phyloP scores from a whole-genome alignment of 495 filamentous ascomycete species.

The Penicillium diatomitis region DNA sequence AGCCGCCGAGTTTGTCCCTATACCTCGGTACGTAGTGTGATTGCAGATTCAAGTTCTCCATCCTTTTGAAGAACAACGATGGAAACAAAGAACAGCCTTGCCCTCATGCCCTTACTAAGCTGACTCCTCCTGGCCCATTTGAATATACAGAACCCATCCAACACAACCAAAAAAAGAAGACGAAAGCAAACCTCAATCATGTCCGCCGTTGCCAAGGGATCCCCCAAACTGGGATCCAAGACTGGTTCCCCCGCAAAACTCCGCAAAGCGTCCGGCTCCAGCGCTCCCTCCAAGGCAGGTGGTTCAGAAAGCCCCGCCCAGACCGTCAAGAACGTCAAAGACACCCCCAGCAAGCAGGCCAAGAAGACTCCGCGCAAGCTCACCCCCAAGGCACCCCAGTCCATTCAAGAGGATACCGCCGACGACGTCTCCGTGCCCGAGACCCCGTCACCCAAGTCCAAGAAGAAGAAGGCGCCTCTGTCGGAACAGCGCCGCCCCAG shows the following conservation, averaged over 20 bases:
- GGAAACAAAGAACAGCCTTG: too few relatives aligned
- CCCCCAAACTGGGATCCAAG: slow-evolving; percentile 19
- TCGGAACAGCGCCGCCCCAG: slow-evolving; percentile 24
- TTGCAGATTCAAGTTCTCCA: too few relatives aligned
- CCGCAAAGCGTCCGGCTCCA: slow-evolving; percentile 38
- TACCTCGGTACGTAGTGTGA: too few relatives aligned
- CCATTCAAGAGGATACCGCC: slow-evolving; percentile 12
- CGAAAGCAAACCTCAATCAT: slow-evolving; percentile 5
- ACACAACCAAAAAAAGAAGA: too few relatives aligned
- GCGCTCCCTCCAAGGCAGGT: slow-evolving; percentile 24
- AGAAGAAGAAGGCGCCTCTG: slow-evolving; percentile 20
- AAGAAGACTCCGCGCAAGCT: slow-evolving; percentile 9
- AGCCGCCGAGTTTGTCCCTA: too few relatives aligned
- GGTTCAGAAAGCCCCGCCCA: slow-evolving; percentile 14
- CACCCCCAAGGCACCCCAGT: slow-evolving; percentile 17
- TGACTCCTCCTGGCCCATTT: too few relatives aligned
- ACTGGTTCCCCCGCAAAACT: slow-evolving; percentile 40
- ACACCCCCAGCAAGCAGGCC: slow-evolving; percentile 1
- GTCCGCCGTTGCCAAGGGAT: slow-evolving; percentile 17
- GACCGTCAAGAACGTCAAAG: slow-evolving; percentile 10
- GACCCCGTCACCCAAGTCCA: slow-evolving; percentile 22
- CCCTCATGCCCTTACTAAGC: too few relatives aligned
- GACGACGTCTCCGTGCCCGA: slow-evolving; percentile 16
- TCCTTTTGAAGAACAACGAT: too few relatives aligned
- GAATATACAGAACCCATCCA: too few relatives aligned